Evolutionary conservation across 2,329 filamentous ascomycete genomes (phyloP).

Genomic region (Zymoseptoria brevis): DNA sequence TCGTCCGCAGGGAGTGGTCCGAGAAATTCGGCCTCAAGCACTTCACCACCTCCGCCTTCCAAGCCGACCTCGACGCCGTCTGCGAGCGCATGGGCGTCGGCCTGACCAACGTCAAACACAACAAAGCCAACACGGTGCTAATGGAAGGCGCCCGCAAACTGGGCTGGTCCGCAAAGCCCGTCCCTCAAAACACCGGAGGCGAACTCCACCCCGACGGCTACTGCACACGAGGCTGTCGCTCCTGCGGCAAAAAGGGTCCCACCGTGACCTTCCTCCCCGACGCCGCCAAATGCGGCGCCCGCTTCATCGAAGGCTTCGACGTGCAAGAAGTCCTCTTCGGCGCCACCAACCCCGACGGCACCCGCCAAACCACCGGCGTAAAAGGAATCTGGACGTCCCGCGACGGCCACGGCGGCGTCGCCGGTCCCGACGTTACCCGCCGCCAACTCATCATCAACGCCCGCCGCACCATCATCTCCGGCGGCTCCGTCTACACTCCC

Average conservation of each 20-base stretch:
- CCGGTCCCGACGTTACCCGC: constrained; percentile 44
- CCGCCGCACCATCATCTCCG: constrained; percentile 71
- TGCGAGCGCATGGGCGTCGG: constrained; percentile 71
- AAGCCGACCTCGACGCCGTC: constrained; percentile 70
- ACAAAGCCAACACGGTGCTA: constrained; percentile 61
- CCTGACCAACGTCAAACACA: constrained; percentile 59
- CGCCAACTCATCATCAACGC: constrained; percentile 65
- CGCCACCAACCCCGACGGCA: constrained; percentile 35
- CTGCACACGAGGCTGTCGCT: constrained; percentile 52
- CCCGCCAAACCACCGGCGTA: constrained; percentile 59
- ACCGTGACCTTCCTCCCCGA: constrained; percentile 70
- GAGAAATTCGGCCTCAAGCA: constrained; percentile 56
- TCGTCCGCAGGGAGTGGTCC: constrained; percentile 76
- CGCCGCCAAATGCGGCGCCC: constrained; percentile 66
- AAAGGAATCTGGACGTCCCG: constrained; percentile 67
- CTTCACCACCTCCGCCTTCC: constrained; percentile 66
- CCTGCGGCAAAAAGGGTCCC: constrained; percentile 70
- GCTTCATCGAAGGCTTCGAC: constrained; percentile 76
- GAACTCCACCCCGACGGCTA: constrained; percentile 64
- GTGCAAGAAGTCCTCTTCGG: constrained; percentile 65
- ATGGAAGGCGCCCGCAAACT: constrained; percentile 67
- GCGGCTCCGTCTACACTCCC: constrained; percentile 69
- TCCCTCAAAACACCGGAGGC: constrained; percentile 73
- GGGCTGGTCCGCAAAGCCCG: constrained; percentile 59
- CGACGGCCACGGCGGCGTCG: constrained; percentile 53